A percentile compares a stretch with the other conserved stretches of the same genome.
These are phyloP conservation scores for Bryum argenteum DNA, from an alignment of 225 moss, liverwort and hornwort genomes.

Conservation along the genomic window DNA sequence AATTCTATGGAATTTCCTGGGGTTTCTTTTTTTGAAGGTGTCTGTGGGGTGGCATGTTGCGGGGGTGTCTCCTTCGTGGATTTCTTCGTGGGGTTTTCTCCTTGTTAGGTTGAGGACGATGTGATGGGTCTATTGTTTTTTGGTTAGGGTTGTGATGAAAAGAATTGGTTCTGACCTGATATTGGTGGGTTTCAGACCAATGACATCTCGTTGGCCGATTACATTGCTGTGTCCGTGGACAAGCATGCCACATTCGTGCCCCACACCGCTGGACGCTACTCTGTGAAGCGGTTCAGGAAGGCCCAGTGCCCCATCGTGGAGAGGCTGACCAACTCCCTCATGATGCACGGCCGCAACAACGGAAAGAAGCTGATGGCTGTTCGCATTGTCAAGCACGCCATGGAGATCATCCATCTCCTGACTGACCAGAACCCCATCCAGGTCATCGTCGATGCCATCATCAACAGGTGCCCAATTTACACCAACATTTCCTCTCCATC, in stretches of 20 bases:
- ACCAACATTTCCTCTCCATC: too few relatives aligned
- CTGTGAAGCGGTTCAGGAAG: slow-evolving; percentile 75
- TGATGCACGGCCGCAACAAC: slow-evolving; percentile 84
- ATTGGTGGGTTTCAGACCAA: slow-evolving; percentile 35
- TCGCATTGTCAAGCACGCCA: slow-evolving; percentile 76
- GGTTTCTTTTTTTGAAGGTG: neutral
- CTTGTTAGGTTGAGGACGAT: too few relatives aligned
- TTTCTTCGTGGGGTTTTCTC: too few relatives aligned
- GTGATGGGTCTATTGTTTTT: neutral
- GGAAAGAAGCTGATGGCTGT: slow-evolving; percentile 83
- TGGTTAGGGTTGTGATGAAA: too few relatives aligned
- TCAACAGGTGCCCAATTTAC: slow-evolving; percentile 53
- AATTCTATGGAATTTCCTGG: too few relatives aligned
- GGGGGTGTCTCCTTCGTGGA: too few relatives aligned
- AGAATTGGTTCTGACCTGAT: neutral
- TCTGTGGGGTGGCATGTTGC: neutral
- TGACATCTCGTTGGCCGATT: slow-evolving; percentile 77
- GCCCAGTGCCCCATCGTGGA: slow-evolving; percentile 74
- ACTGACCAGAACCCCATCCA: slow-evolving; percentile 75
- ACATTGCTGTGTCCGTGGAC: slow-evolving; percentile 67
- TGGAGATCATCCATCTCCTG: slow-evolving; percentile 86
- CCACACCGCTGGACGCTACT: slow-evolving; percentile 71
- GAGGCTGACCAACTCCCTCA: slow-evolving; percentile 73
- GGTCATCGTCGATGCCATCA: slow-evolving; percentile 77
- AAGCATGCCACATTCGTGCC: slow-evolving; percentile 79